Conservation (phyloP, 2,329 filamentous ascomycete genomes). For the Fusarium sp. region DNA sequence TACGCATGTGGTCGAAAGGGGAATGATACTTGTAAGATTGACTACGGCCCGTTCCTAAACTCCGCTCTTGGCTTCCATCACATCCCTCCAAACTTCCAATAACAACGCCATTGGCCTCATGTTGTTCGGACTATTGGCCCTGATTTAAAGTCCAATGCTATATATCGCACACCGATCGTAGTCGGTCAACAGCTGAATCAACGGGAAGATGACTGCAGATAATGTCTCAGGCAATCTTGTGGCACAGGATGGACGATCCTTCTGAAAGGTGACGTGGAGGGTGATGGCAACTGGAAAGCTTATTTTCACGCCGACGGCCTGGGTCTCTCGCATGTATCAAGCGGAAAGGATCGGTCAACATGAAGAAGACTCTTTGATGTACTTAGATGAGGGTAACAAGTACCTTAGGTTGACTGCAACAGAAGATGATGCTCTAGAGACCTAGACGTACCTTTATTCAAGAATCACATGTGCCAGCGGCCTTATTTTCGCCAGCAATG, state of each 20-base stretch:
- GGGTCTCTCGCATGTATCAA: too few relatives aligned
- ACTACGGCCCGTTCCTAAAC: background rate
- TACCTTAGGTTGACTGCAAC: too few relatives aligned
- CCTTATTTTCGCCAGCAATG: too few relatives aligned
- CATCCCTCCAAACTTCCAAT: background rate
- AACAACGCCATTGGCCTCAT: background rate
- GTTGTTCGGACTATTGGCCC: background rate
- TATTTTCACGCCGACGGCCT: too few relatives aligned
- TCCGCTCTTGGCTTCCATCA: background rate
- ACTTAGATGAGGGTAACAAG: too few relatives aligned
- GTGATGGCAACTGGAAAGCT: too few relatives aligned
- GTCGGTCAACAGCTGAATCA: background rate
- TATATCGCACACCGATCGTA: background rate
- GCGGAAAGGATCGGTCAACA: too few relatives aligned
- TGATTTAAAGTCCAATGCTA: background rate
- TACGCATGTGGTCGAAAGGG: background rate
- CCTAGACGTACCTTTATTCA: too few relatives aligned
- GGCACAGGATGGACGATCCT: background rate
- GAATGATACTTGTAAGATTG: background rate
- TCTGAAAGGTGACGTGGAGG: too few relatives aligned
- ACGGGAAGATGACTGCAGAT: background rate
- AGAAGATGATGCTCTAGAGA: too few relatives aligned
- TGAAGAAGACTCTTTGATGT: too few relatives aligned
- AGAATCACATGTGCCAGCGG: too few relatives aligned
- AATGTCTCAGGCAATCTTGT: background rate